phyloP scores from a whole-genome alignment of 164 flowering plant species.

The Nelumbo lutea region DNA sequence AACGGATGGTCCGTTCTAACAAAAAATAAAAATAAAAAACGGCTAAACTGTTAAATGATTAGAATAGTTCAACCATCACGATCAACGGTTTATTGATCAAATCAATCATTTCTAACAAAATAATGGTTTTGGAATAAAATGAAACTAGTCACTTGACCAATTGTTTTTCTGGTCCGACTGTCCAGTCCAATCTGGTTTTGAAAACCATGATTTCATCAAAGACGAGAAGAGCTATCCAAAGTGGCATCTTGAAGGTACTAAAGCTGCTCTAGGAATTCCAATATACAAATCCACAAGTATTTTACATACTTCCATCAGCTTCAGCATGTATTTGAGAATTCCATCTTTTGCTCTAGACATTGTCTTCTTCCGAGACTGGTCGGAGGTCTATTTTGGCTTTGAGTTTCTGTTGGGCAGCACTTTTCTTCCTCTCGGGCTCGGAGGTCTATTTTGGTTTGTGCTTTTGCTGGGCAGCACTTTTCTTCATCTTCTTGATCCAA shows the following conservation, averaged over 20 bases:
- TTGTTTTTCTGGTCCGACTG: conserved; percentile 46
- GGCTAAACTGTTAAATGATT: too few relatives aligned
- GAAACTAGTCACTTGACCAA: conserved; percentile 3
- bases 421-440: conserved; percentile 53
- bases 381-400: conserved; percentile 44
- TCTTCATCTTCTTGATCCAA: too few relatives aligned
- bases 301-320: conserved; percentile 72
- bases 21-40: too few relatives aligned
- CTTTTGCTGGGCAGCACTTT: too few relatives aligned
- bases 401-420: conserved; percentile 48
- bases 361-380: conserved; percentile 60
- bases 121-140: too few relatives aligned
- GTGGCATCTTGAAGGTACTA: conserved; percentile 68
- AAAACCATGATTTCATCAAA: too few relatives aligned
- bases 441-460: too few relatives aligned
- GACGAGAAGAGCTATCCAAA: conserved; percentile 42
- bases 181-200: too few relatives aligned
- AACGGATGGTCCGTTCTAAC: too few relatives aligned
- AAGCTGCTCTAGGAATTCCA: conserved; percentile 40
- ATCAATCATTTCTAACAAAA: too few relatives aligned
- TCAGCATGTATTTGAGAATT: conserved; percentile 64
- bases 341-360: conserved; percentile 76
- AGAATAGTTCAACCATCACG: conserved; percentile 33
- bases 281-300: conserved; percentile 57
- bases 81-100: too few relatives aligned